Evolutionary conservation across 257 asterid genomes (phyloP), one percentile per base, ranked within the genome.

Genomic region (Lycium barbarum): DNA sequence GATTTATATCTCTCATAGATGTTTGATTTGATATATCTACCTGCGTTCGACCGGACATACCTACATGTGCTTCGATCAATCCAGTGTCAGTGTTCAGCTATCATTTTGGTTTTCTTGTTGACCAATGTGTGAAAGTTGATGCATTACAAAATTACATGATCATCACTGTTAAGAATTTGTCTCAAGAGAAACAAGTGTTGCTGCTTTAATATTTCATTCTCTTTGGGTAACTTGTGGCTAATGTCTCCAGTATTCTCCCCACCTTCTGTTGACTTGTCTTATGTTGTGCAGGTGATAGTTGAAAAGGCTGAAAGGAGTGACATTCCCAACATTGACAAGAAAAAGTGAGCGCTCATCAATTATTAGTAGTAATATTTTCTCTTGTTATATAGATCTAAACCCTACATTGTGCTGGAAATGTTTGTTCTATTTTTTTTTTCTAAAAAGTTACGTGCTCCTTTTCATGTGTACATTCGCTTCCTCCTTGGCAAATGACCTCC

Each of bases 251-350:
- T 51, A 51, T 76, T 22, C 82, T 26, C 8, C 14, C 0, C n/a
- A 11, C 9, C 8, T 74, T 62, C 10, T 78, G 17, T 76, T 84
- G 80, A 49, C 35, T 79, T 6, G 78, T 58, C 58, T 70, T 85
- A 13, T 55, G 47, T 12, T 43, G 43, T 87, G 63, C 20, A 89
- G 92, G 92, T 89, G 17, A 89, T 70, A 17, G 90, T 89, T 18
- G 92, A 89, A 79, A 89, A 86, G 78, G 89, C 92, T 11, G 92
- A 86, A 67, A 86, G 73, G 54, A 89, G 89, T 15, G 89, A 89
- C 45, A 86, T 89, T 66, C 92, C 90, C 7, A 89, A 88, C 83
- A 89, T 89, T 72, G 92, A 89, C 84, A 88, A 89, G 83, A 89
- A 89, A 71, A 88, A 89, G 92, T 88, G 14, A 89, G 92, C 70